Evolutionary conservation across 768 basidiomycete genomes (phyloP), one percentile per base, ranked within the genome.

Genomic region (Podaxis carcinomalis): DNA sequence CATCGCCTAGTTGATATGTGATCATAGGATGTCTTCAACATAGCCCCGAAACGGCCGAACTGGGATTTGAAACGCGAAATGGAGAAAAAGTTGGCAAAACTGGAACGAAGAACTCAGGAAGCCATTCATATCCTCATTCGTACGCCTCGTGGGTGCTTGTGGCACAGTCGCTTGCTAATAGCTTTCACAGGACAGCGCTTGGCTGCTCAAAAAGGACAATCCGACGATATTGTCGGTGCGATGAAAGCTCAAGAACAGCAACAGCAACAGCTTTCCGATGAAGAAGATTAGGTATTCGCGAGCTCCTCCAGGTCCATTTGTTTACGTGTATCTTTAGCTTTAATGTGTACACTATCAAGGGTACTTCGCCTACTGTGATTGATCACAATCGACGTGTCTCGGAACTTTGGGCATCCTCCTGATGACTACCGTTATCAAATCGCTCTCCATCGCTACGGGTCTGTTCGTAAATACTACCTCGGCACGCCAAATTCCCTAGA

Each of bases 21-120:
- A 37, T 50, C 49, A 42, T 42, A 96, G 95, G 93, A 96, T 70
- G 80, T 97, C 49, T 92, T 97, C 72, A 98, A 97, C 70, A 98
- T 99, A 66, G 95, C 95, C 23, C 97, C 97, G 3, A 98, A 95
- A 81, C 84, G 95, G 51, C 88, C 93, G 9, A 98, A 96, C 74
- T 96, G 94, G 95, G 94, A 96, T 72, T 78, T 97, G 68, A 95
- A 95, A 73, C 85, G 94, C 60, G 94, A 98, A 68, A 86, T 95
- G 76, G 92, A 95, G 60, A 93, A 90, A 77, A 94, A 92, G 71
- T 73, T 94, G 51, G 83, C 88, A 6, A 95, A 87, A 70, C 79
- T 98, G n/a, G 95, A 97, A 68, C 78, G 92, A 66, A 89, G 86
- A 74, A 97, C 94, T 1, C 92, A 95, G 63, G 92, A 95, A 72